Base-by-base conservation (phyloP, 495 filamentous ascomycete species). In the Chlorociboria aeruginascens region DNA sequence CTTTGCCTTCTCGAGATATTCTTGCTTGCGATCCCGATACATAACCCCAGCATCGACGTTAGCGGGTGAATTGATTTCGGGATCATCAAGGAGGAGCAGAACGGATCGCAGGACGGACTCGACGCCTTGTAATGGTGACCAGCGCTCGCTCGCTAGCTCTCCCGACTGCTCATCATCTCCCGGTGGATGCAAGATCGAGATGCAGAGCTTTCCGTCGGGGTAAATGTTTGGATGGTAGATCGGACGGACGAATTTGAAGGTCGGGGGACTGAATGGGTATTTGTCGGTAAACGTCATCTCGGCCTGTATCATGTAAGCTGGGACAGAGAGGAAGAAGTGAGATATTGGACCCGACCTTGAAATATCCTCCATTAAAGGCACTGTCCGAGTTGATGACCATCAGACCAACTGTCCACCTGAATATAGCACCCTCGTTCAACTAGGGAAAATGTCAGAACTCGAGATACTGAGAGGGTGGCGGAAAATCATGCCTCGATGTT, bases 221-320 rank as follows among this genome's bases (percentile, higher is more conserved):
- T 96, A 95, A 62, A 98, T 80, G 61, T 98, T 98, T 6, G 92
- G 92, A 65, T 98, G 92, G 64, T 81, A 87, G 39, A 89, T 73
- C 17, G 89, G 85, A 8, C 79, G 73, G 12, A 76, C 59, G 71
- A 98, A 96, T 43, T 81, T 79, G 69, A 98, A 98, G 59, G 83
- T 84, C 65, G 89, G 89, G n/a, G 92, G 92, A 29, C 74, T 69
- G 63, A 85, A 94, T 1, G 92, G 92, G 69, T 97, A 98, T 57
- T 95, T 86, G 46, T 77, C 68, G 17, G 86, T 81, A 58, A 98
- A 97, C 12, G 72, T 78, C 83, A 98, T 92, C 41, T 77, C 73
- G 37, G 86, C 86, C 73, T 76, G 49, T 7, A 36, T 31, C 8
- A 33, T 16, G 8, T n/a, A 37, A 32, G 29, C 51, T 48, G 46